A percentile compares a stretch with the other conserved stretches of the same genome.
Evolutionary conservation across 2,329 filamentous ascomycete genomes (phyloP).

Genomic region (Lecanicillium sp.): DNA sequence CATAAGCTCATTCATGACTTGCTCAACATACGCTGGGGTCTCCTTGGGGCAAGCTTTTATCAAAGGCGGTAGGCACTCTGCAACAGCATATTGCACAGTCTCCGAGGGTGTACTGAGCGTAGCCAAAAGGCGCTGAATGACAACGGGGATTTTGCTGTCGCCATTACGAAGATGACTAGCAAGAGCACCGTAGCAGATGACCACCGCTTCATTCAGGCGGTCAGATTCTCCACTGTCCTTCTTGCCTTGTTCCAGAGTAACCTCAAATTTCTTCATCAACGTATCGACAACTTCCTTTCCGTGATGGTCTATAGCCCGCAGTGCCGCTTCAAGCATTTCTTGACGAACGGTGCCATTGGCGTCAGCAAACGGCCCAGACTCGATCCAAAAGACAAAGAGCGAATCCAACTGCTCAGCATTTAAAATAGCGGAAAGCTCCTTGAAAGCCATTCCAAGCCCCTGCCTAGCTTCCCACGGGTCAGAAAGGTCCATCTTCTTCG

Average conservation of each 20-base stretch:
- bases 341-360: slow-evolving; percentile 66
- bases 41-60: slow-evolving; percentile 73
- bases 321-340: slow-evolving; percentile 89
- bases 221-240: slow-evolving; percentile 75
- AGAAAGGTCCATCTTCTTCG: slow-evolving; percentile 74
- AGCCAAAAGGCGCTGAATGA: slow-evolving; percentile 75
- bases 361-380: slow-evolving; percentile 80
- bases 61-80: slow-evolving; percentile 87
- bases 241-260: slow-evolving; percentile 76
- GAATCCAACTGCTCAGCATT: slow-evolving; percentile 60
- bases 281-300: slow-evolving; percentile 78
- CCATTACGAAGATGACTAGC: slow-evolving; percentile 77
- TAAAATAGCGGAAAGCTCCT: slow-evolving; percentile 66
- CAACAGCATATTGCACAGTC: slow-evolving; percentile 92
- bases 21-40: slow-evolving; percentile 69
- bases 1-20: slow-evolving; percentile 74
- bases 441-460: slow-evolving; percentile 81
- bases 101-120: slow-evolving; percentile 93
- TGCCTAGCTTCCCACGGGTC: slow-evolving; percentile 91
- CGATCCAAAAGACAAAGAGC: slow-evolving; percentile 80
- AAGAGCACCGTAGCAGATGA: slow-evolving; percentile 92
- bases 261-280: slow-evolving; percentile 87
- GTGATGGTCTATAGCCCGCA: slow-evolving; percentile 68
- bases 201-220: slow-evolving; percentile 90
- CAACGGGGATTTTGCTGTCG: slow-evolving; percentile 80